Conservation (phyloP, 1,139 yeast genomes). For the Candida sp. region DNA sequence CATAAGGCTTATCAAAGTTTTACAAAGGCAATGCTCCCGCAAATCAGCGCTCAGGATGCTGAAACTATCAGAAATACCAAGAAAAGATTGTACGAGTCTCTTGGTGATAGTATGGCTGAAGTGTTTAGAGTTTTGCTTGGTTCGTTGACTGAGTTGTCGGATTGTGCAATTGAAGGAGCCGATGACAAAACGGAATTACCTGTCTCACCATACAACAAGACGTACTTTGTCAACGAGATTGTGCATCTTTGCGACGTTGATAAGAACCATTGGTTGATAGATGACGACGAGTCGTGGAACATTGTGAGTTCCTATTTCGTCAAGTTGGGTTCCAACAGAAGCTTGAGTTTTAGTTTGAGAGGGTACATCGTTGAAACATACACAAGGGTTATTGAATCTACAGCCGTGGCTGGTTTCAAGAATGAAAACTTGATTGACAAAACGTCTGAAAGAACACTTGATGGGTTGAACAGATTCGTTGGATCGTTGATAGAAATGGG, state of each 20-base stretch:
- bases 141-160: conserved; percentile 50
- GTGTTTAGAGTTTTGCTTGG: conserved; percentile 52
- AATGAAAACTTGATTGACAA: conserved; percentile 17
- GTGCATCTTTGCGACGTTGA: conserved; percentile 54
- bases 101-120: conserved; percentile 53
- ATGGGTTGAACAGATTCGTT: conserved; percentile 38
- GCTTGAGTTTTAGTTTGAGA: conserved; percentile 47
- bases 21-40: conserved; percentile 26
- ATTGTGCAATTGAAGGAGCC: conserved; percentile 20
- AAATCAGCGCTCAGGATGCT: conserved; percentile 47
- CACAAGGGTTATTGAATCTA: conserved; percentile 49
- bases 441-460: conserved; percentile 42
- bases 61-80: conserved; percentile 58
- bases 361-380: conserved; percentile 51
- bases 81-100: conserved; percentile 64
- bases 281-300: conserved; percentile 48
- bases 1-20: conserved; percentile 20
- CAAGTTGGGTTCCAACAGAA: conserved; percentile 34
- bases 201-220: conserved; percentile 46
- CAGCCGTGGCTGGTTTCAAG: conserved; percentile 53
- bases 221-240: conserved; percentile 41
- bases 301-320: conserved; percentile 48
- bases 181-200: conserved; percentile 10
- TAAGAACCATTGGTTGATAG: conserved; percentile 50
- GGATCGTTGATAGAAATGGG: conserved; percentile 38